Percentiles rank a stretch among this genome's conserved stretches.
These are phyloP conservation scores for Sanghuangporus baumii DNA, from an alignment of 1,284 basidiomycete species.

Conservation along the genomic window DNA sequence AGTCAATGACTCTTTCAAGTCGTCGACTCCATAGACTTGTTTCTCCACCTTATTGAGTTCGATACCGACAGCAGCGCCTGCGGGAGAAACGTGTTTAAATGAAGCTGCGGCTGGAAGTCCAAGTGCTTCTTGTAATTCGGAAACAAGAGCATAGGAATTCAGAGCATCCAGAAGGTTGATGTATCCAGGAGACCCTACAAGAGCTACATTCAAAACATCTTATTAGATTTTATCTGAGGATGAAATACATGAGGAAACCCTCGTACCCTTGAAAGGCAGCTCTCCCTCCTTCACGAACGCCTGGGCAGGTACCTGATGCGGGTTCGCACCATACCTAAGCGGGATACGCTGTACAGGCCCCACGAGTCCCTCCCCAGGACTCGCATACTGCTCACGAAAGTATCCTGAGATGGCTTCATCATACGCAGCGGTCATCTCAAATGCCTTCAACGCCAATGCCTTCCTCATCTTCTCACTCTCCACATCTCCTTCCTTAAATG, in stretches of 20 bases:
- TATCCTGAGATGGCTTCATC: constrained; percentile 96
- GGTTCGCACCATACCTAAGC: constrained; percentile 95
- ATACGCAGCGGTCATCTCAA: constrained; percentile 93
- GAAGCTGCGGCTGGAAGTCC: constrained; percentile 93
- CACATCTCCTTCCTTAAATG: constrained; percentile 39
- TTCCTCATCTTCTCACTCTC: constrained; percentile 70
- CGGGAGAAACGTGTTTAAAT: constrained; percentile 99
- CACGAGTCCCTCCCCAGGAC: constrained; percentile 64
- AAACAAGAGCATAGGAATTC: constrained; percentile 96
- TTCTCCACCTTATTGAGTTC: constrained; percentile 84
- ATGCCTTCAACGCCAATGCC: constrained; percentile 93
- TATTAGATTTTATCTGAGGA: background rate
- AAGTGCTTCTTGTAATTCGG: constrained; percentile 85
- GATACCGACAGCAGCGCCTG: constrained; percentile 90
- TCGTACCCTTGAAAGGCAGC: constrained; percentile 88
- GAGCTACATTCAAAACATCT: constrained; percentile 42
- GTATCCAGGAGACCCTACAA: constrained; percentile 95
- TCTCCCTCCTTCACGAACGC: constrained; percentile 89
- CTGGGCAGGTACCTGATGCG: constrained; percentile 98
- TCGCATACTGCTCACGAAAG: constrained; percentile 95
- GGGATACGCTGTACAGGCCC: constrained; percentile 79
- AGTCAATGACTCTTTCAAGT: constrained; percentile 85
- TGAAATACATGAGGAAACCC: background rate
- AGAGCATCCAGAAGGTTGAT: constrained; percentile 99
- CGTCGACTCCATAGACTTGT: constrained; percentile 95